Base-by-base conservation (phyloP, 768 basidiomycete species). In the Lactarius indigo region DNA sequence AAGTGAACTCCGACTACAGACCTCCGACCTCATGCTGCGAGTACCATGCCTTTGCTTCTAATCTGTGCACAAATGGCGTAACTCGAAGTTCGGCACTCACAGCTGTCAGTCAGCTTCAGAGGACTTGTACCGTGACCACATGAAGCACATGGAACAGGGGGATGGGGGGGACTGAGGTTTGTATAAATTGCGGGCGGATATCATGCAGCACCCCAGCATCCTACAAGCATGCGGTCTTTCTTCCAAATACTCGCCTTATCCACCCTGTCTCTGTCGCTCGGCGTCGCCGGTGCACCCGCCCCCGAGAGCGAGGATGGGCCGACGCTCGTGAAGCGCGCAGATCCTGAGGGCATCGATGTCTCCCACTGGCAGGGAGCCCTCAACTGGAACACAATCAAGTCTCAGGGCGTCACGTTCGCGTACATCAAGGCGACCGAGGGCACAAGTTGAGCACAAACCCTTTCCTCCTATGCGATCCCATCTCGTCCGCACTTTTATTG, bases 341-440 rank as follows among this genome's bases (percentile, higher is more conserved):
- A 73, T 13, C 83, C 81, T 44, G 71, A 78, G 60, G 86, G 85
- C 18, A 83, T 86, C 56, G 86, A 88, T 66, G 82, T 88, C 65
- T 86, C 86, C 12, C 59, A 72, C 71, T 82, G 76, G 55, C 87
- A 88, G 65, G 71, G 78, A 13, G 71, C 69, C 68, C 74, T 88
- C 42, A 76, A 87, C 72, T 88, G 85, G 85, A 75, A 71, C 44
- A 77, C 79, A 3, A 83, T 87, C 67, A 80, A 77, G 67, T 73
- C 79, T 12, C 83, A 83, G 65, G 87, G 84, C 3, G 73, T 87
- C 37, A 64, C 77, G 15, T 89, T 87, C 69, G 84, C 77, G 4
- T 88, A 80, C 72, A 87, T 89, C 81, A 89, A 89, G 72, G 87
- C 87, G 12, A 89, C 87, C 3, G 87, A 89, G 73, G 83, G 83